Conservation (phyloP, 2,329 filamentous ascomycete species). For the Leptographium procerum region DNA sequence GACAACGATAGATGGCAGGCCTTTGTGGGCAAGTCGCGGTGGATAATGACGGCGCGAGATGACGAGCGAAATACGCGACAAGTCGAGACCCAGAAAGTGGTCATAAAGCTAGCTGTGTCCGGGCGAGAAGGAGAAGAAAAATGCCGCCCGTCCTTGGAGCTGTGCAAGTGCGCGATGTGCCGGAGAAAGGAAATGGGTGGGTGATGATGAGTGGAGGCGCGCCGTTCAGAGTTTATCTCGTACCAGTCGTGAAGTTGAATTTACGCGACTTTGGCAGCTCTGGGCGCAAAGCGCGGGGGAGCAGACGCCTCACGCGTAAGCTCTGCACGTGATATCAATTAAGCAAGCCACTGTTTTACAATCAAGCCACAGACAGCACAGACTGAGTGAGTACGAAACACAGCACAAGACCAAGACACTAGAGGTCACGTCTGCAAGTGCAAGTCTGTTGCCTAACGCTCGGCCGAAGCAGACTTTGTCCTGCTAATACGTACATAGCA, state of each 20-base stretch:
- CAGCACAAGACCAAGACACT: too few species aligned
- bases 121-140: neutral
- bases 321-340: neutral
- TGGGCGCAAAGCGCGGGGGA: neutral
- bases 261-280: constrained; percentile 2
- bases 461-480: too few species aligned
- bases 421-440: neutral
- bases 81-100: neutral
- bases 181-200: neutral
- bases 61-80: neutral
- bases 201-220: neutral
- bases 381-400: too few species aligned
- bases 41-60: neutral
- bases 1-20: neutral
- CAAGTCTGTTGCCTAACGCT: too few species aligned
- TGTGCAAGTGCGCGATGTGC: neutral
- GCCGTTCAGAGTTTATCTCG: neutral
- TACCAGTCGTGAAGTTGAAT: neutral
- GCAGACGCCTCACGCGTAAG: neutral
- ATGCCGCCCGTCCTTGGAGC: neutral
- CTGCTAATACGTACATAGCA: too few species aligned
- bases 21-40: neutral
- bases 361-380: too few species aligned
- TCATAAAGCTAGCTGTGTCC: neutral
- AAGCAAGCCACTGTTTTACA: too few species aligned